phyloP scores from a whole-genome alignment of 345 rosid genomes.

The Ceriops tagal region DNA sequence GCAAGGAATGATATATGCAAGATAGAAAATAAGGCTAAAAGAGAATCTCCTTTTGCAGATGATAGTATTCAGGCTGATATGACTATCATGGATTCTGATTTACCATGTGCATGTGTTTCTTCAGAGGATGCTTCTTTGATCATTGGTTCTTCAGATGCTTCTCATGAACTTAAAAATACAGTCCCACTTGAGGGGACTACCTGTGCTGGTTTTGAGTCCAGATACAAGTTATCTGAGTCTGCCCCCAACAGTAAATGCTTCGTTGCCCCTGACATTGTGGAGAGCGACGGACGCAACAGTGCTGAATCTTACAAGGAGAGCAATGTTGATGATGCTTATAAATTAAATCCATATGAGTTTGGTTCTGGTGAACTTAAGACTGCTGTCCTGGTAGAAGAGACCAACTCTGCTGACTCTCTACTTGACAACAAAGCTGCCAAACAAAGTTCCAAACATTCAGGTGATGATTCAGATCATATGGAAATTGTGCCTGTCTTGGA shows the following conservation, averaged over 20 bases:
- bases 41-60: conserved; percentile 22
- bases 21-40: conserved; percentile 11
- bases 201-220: conserved; percentile 20
- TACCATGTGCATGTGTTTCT: background rate
- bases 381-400: conserved; percentile 3
- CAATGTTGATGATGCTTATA: background rate
- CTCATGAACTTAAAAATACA: conserved; percentile 25
- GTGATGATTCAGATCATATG: background rate
- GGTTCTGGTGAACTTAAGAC: conserved; percentile 1
- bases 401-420: background rate
- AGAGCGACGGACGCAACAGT: background rate
- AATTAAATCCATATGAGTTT: background rate
- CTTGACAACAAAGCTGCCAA: background rate
- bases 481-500: conserved; percentile 9
- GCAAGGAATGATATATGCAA: conserved; percentile 9
- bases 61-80: conserved; percentile 10
- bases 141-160: conserved; percentile 16
- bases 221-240: conserved; percentile 15
- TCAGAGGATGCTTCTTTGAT: background rate
- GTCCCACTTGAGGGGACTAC: conserved; percentile 21
- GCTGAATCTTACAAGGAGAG: conserved; percentile 10
- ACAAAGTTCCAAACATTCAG: background rate
- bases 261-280: conserved; percentile 1
- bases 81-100: background rate
- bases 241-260: conserved; percentile 14